Evolutionary conservation across 2,329 filamentous ascomycete genomes (phyloP), one percentile per base, ranked within the genome.

Genomic region (Clarireedia paspali): DNA sequence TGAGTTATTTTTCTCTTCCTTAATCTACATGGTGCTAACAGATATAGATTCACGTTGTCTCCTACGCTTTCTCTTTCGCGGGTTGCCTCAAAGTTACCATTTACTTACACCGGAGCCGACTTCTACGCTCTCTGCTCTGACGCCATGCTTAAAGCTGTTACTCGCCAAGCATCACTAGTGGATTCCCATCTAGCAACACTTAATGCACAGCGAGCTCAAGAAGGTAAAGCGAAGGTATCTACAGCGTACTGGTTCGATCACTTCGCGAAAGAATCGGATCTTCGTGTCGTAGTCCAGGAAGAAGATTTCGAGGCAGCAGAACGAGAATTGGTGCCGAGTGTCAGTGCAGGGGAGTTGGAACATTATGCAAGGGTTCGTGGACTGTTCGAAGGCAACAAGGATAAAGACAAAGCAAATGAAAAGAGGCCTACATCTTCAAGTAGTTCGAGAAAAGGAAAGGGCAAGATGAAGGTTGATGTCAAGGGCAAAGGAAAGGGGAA

Each of bases 71-170:
- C 89, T 10, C 82, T 99, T 10, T 71, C 79, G 26, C 75, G 82
- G 6, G 83, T 99, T 47, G 87, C 92, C 4, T 79, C 87, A 51
- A 78, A 78, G 10, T 80, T 99, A 4, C 94, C 94, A 0, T 94
- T 96, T 70, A 97, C 92, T 2, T 99, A 96, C 74, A 99, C 94
- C 0, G 94, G 94, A 67, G 94, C 94, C 60, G 94, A 99, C 73
- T 86, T 99, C 68, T 99, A 99, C 72, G 94, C 94, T 0, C 80
- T 99, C 20, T 97, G 92, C 75, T 96, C 91, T 45, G 94, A 99
- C 71, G 91, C 94, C 51, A 99, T 99, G 94, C 86, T 99, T 63
- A 97, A 99, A 71, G 94, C 94, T 20, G 92, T 99, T 57, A 99
- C 94, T 2, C 84, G 94, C 5, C 89, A 95, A 68, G 91, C 94